Evolutionary conservation across 108 stramenopile species (phyloP), one percentile per base, ranked within the genome.

Genomic region (Epithemia pelagica): DNA sequence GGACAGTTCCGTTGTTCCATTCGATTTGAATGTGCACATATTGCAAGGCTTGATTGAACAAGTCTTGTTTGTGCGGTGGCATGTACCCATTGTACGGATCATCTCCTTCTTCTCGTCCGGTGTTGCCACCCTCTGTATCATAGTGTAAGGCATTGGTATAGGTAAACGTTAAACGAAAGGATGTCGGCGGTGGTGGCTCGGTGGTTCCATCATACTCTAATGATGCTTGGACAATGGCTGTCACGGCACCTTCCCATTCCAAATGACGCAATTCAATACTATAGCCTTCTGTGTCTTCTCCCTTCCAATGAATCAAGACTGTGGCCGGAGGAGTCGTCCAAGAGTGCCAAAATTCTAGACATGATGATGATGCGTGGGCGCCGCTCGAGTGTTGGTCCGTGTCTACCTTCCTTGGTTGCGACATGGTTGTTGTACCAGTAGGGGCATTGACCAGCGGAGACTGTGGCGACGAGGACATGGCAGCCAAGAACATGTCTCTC

Each of bases 21-120:
- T 51, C 64, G 18, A 46, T n/a, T 57, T 46, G 32, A 61, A 56
- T 26, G 73, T 62, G 19, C 59, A 65, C n/a, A 33, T 84, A 90
- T 66, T 93, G 91, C 85, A 93, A 86, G 21, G 85, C 86, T 31
- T 84, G 80, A 64, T 93, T 85, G 60, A 86, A 85, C 69, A 58
- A 54, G 61, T 65, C 51, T 52, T 59, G 56, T 32, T 77, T 69
- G 62, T 65, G 22, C 25, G 79, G 68, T 32, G 73, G 54, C 69
- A 82, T 74, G 22, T 62, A 62, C n/a, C 64, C 73, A 22, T 74
- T 59, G 7, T 76, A 73, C 24, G 27, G 59, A 54, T 82, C 76
- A 33, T 58, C 56, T 28, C 81, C 60, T 51, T 66, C 73, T 55
- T 79, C 66, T 20, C 59, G 5, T 5, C 10, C 15, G 10, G 22